These are phyloP conservation scores for Lavandula angustifolia DNA, from an alignment of 257 asterid genomes.

Conservation along the genomic window DNA sequence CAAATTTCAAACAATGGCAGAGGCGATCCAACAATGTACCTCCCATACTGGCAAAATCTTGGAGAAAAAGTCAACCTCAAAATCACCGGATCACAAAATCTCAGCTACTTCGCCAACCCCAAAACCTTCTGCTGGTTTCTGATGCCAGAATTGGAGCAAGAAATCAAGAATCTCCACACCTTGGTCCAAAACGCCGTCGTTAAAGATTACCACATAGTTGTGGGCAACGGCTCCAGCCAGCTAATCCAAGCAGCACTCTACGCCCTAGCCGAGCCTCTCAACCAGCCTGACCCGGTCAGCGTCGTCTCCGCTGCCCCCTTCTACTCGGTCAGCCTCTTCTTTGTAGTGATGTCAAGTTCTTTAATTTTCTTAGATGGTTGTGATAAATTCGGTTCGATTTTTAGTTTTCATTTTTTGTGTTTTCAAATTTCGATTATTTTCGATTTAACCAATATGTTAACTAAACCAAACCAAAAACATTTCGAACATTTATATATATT, in stretches of 20 bases:
- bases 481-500: too few species aligned
- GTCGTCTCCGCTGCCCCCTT: constrained; percentile 69
- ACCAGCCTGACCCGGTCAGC: constrained; percentile 40
- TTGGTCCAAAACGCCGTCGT: constrained; percentile 61
- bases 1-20: constrained; percentile 14
- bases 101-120: constrained; percentile 61
- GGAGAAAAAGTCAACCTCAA: constrained; percentile 29
- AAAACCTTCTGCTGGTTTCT: constrained; percentile 65
- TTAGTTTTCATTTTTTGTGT: too few species aligned
- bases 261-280: constrained; percentile 45
- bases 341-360: too few species aligned
- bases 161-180: constrained; percentile 52
- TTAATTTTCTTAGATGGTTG: too few species aligned
- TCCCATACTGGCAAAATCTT: constrained; percentile 30
- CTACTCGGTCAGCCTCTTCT: constrained; percentile 53
- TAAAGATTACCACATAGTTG: constrained; percentile 48
- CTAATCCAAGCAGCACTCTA: constrained; percentile 65
- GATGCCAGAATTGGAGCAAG: constrained; percentile 61
- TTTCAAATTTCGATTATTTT: too few species aligned
- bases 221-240: constrained; percentile 83
- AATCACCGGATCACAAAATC: constrained; percentile 42
- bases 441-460: too few species aligned
- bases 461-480: too few species aligned
- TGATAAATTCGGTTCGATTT: too few species aligned
- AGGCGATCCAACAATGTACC: constrained; percentile 45